Conservation (phyloP, 2,329 filamentous ascomycete species). For the Penicillium psychrosexuale region DNA sequence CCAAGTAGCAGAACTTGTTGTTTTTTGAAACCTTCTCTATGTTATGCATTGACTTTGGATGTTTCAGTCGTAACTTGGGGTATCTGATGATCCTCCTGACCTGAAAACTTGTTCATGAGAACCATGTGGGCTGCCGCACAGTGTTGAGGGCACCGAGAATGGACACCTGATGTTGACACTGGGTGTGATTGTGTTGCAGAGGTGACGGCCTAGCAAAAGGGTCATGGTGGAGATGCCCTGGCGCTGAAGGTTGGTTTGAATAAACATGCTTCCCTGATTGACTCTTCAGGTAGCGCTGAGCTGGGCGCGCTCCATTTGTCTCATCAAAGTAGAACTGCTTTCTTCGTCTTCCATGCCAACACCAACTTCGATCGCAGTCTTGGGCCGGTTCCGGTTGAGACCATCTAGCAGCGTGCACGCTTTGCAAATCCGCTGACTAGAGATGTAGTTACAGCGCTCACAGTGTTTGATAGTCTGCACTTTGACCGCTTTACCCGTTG, state of each 20-base stretch:
- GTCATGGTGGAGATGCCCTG: neutral
- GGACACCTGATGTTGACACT: neutral
- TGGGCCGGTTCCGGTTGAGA: constrained; percentile 69
- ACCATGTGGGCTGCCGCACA: neutral
- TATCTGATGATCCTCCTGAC: neutral
- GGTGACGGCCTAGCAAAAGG: neutral
- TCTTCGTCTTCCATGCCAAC: constrained; percentile 50
- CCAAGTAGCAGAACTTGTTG: neutral
- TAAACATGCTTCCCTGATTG: neutral
- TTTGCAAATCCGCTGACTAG: constrained; percentile 90
- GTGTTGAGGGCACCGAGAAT: constrained; percentile 1
- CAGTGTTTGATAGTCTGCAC: constrained; percentile 67
- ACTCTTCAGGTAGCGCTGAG: constrained; percentile 36
- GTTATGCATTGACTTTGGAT: neutral
- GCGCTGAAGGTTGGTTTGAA: neutral
- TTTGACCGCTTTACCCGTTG: constrained; percentile 58
- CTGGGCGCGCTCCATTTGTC: constrained; percentile 50
- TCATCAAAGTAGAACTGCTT: constrained; percentile 50
- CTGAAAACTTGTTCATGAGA: neutral
- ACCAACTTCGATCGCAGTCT: constrained; percentile 44
- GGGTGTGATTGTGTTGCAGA: neutral
- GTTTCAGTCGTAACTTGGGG: neutral
- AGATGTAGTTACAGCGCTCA: constrained; percentile 87
- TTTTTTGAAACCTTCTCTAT: neutral
- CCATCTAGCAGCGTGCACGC: constrained; percentile 87